Percentiles rank a stretch among this genome's conserved stretches.
phyloP scores from a whole-genome alignment of 768 basidiomycete species.

The Xanthoconium stramineum region DNA sequence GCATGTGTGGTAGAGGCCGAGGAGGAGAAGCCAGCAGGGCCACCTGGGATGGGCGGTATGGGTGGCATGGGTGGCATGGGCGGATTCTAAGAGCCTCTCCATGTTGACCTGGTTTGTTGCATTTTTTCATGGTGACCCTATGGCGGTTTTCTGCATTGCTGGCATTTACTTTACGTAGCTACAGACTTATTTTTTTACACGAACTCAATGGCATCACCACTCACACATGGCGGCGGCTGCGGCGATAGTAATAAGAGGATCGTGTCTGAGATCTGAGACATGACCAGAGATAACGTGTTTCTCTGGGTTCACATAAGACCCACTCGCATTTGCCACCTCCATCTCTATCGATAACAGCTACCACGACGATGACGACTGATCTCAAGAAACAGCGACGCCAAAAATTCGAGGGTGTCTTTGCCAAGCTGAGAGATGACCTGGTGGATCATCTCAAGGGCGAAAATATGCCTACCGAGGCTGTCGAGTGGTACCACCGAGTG shows the following conservation, averaged over 20 bases:
- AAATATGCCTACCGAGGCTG: constrained; percentile 80
- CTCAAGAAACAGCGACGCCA: constrained; percentile 46
- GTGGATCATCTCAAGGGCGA: constrained; percentile 61
- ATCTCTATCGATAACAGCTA: too few species aligned
- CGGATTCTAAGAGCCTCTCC: constrained; percentile 46
- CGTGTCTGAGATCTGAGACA: not conserved
- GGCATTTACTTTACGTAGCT: constrained; percentile 15
- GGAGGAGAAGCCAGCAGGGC: constrained; percentile 62
- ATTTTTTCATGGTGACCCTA: not conserved
- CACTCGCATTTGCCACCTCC: not conserved
- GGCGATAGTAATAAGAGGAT: not conserved
- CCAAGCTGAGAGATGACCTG: constrained; percentile 72
- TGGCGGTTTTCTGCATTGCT: not conserved
- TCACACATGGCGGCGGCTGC: not conserved
- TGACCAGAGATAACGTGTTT: not conserved
- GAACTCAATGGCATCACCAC: constrained; percentile 23
- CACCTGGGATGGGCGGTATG: constrained; percentile 61
- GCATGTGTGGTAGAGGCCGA: constrained; percentile 89
- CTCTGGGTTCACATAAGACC: not conserved
- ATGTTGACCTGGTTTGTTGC: not conserved
- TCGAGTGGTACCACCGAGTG: constrained; percentile 74
- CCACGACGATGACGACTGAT: constrained; percentile 19
- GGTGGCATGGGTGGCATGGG: constrained; percentile 58
- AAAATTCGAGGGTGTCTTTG: constrained; percentile 73
- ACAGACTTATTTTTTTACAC: constrained; percentile 9